Base-by-base conservation (phyloP, 768 basidiomycete species). In the Nidularia pulvinata region DNA sequence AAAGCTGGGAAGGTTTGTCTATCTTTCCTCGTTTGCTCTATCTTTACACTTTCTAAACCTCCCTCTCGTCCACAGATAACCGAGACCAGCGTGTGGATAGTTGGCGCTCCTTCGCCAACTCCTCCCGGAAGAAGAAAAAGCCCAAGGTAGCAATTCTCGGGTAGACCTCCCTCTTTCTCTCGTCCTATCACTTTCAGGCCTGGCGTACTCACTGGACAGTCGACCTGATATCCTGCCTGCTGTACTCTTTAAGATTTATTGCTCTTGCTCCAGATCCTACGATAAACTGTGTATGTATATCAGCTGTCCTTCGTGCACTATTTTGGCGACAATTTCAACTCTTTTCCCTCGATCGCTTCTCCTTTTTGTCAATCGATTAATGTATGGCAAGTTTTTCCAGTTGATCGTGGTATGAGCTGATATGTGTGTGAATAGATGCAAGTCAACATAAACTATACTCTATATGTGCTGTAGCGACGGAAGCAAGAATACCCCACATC, bases 121-220 rank as follows among this genome's bases (percentile, higher is more conserved):
- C 72, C 48, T 75, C 79, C 37, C 90, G 88, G 71, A 93, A 91
- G 80, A 95, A 93, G 76, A 92, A 92, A 71, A 93, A 91, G 70
- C 57, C 76, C 50, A 91, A 92, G 70, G 74, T 69, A 49, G 70
- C 74, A 46, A 67, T 91, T 55, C 85, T 92, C 48, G 90, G 89
- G 61, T 89, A 66, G 81, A 35, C 46, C 25, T 37, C 46, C 16
- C 55, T 55, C 49, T 52, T 39, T n/a, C 47, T 50, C 32, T 39
- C 35, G 35, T 48, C 48, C 55, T 50, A 52, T 51, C 49, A 52
- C 55, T 52, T 45, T 47, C 16, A 25, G 48, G 32, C 45, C n/a
- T 46, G 4, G 14, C 48, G 11, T 14, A 34, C 22, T 13, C n/a
- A n/a, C n/a, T n/a, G n/a, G n/a, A n/a, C n/a, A n/a, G n/a, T n/a